Evolutionary conservation across 805 yeast genomes (phyloP).

Genomic region (Komagataella phaffii): DNA sequence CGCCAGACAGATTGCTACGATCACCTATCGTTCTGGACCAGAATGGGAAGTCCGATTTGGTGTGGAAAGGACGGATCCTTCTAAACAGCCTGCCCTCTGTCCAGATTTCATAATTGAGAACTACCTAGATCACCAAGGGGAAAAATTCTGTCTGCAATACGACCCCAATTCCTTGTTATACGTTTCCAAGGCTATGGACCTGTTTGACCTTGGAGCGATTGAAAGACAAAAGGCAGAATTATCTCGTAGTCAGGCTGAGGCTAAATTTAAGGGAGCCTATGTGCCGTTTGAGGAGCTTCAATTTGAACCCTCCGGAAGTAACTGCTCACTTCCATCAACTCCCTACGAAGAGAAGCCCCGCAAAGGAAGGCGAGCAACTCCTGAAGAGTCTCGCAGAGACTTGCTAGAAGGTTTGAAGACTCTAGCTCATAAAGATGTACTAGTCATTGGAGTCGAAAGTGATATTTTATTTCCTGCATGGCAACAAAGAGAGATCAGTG

Average conservation of each 20-base stretch:
- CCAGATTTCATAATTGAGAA: conserved; percentile 91
- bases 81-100: conserved; percentile 72
- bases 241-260: conserved; percentile 23
- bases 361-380: conserved; percentile 25
- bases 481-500: conserved; percentile 81
- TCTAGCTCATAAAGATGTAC: conserved; percentile 48
- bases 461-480: conserved; percentile 87
- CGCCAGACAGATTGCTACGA: conserved; percentile 88
- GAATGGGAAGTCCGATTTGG: conserved; percentile 95
- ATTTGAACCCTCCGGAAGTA: conserved; percentile 14
- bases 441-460: conserved; percentile 86
- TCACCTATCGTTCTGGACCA: conserved; percentile 90
- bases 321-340: conserved; percentile 28
- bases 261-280: conserved; percentile 13
- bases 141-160: conserved; percentile 81
- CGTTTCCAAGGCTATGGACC: conserved; percentile 88
- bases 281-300: conserved; percentile 12
- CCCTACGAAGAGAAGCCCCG: conserved; percentile 44
- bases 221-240: conserved; percentile 29
- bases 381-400: conserved; percentile 48
- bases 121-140: conserved; percentile 89
- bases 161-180: conserved; percentile 85
- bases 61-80: conserved; percentile 71
- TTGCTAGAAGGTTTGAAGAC: conserved; percentile 50
- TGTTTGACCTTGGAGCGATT: conserved; percentile 60